A percentile compares a stretch with the other conserved stretches of the same genome.
These are phyloP conservation scores for Cladorrhinum samala DNA, from an alignment of 495 filamentous ascomycete genomes.

Conservation along the genomic window DNA sequence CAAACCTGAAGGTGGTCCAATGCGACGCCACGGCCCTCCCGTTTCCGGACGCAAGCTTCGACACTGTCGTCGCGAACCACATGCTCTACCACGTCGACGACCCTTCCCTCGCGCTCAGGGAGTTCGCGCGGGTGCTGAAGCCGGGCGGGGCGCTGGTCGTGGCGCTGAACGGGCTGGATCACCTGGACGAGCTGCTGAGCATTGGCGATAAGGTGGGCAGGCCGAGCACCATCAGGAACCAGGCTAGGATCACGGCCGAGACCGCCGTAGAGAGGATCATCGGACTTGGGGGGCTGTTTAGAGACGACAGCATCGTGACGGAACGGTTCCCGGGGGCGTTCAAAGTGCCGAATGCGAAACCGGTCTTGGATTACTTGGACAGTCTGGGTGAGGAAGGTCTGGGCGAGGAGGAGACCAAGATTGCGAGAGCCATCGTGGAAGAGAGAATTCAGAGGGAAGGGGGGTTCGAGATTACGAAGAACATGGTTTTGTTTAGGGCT, in stretches of 20 bases:
- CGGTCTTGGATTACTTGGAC: constrained; percentile 8
- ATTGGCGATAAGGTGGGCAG: constrained; percentile 1
- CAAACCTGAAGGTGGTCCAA: not conserved
- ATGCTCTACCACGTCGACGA: constrained; percentile 11
- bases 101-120: not conserved
- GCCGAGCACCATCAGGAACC: not conserved
- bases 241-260: constrained; percentile 5
- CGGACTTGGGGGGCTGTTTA: not conserved
- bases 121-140: constrained; percentile 2
- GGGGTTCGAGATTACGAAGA: not conserved
- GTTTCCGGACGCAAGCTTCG: not conserved
- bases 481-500: not conserved
- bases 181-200: constrained; percentile 1
- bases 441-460: not conserved
- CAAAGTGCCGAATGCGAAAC: not conserved
- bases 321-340: constrained; percentile 3
- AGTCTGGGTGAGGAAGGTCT: constrained; percentile 28
- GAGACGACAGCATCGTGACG: no score
- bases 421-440: not conserved
- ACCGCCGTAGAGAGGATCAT: not conserved
- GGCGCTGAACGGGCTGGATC: constrained; percentile 7
- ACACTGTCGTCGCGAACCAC: constrained; percentile 8
- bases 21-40: constrained; percentile 9
- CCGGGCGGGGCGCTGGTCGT: not conserved
- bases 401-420: constrained; percentile 21